These are phyloP conservation scores for Rhodotorula sp. DNA, from an alignment of 1,284 basidiomycete species.

Conservation along the genomic window DNA sequence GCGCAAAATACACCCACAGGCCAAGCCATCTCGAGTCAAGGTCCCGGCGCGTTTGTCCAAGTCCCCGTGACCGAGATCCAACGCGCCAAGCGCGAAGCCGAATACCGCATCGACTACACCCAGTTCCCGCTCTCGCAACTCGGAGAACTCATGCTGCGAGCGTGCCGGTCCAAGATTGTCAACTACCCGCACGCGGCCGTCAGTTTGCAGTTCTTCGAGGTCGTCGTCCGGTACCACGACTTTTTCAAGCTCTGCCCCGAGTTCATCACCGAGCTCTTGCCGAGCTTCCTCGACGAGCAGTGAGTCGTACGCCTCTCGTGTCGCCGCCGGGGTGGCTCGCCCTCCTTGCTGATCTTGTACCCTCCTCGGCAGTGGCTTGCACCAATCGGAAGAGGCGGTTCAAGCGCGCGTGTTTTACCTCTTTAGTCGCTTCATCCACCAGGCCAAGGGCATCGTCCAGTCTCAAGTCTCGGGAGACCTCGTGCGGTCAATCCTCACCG, in stretches of 20 bases:
- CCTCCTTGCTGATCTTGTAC: too few relatives aligned
- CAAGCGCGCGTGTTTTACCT: slow-evolving; percentile 86
- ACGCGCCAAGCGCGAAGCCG: slow-evolving; percentile 36
- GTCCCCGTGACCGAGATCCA: slow-evolving; percentile 38
- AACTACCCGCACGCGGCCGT: slow-evolving; percentile 83
- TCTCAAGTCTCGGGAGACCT: slow-evolving; percentile 59
- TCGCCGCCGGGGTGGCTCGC: too few relatives aligned
- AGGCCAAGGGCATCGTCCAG: slow-evolving; percentile 72
- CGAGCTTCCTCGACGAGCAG: slow-evolving; percentile 83
- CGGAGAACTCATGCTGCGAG: slow-evolving; percentile 82
- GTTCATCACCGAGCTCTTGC: slow-evolving; percentile 78
- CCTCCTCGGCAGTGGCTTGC: slow-evolving; percentile 68
- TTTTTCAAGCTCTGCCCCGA: slow-evolving; percentile 92
- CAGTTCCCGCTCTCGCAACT: slow-evolving; percentile 83
- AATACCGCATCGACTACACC: slow-evolving; percentile 66
- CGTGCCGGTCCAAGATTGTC: slow-evolving; percentile 80
- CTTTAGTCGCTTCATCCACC: slow-evolving; percentile 89
- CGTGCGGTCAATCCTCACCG: slow-evolving; percentile 68
- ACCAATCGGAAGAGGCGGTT: slow-evolving; percentile 70
- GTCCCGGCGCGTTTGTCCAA: slow-evolving; percentile 39
- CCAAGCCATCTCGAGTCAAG: slow-evolving; percentile 34
- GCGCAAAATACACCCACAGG: slow-evolving; percentile 5
- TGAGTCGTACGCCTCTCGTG: slow-evolving; percentile 45
- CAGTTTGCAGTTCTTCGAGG: slow-evolving; percentile 92
- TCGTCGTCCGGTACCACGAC: slow-evolving; percentile 84